Evolutionary conservation across 2,329 filamentous ascomycete genomes (phyloP), one percentile per base, ranked within the genome.

Genomic region (Fusarium piperis): DNA sequence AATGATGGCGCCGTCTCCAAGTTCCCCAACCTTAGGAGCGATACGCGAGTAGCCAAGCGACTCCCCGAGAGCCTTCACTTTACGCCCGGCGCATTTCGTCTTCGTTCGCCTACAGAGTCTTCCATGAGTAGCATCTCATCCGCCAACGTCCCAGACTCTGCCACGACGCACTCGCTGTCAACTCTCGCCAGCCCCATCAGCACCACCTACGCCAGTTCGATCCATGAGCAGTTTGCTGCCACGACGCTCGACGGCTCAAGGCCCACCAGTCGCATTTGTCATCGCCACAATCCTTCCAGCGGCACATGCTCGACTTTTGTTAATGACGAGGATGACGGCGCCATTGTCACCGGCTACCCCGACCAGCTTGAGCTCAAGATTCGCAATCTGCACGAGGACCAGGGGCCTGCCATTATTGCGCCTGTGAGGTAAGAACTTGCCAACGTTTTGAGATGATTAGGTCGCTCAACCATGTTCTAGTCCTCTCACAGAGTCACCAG

Each of bases 231-330:
- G 18, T 78, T 81, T 39, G 79, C 78, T 4, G 70, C 67, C 3
- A 62, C 78, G 18, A 71, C 71, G 1, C 52, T 78, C 2, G 70
- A 73, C 10, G 70, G 62, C 1, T 77, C 79, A n/a, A 68, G 73
- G 1, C 71, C 78, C 6, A 46, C 69, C 7, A 77, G 78, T 64
- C 73, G 77, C 18, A 75, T 78, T 59, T 75, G 76, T 41, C 81
- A 82, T 74, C 74, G 80, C 4, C 78, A 80, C 38, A 74, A 77
- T 15, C 76, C 78, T 0, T 81, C 79, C 0, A 81, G 60, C 23
- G 80, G 78, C 2, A 82, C 81, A 4, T 82, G 81, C 30, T 83
- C 80, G 15, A 82, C 81, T 0, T 81, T 80, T 67, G 78, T 81
- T 39, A 81, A 82, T 38, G 79, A 81, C 33, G 79, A 82, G 9